These are phyloP conservation scores for Cryptococcus sp. DNA, from an alignment of 1,284 basidiomycete species.

Conservation along the genomic window DNA sequence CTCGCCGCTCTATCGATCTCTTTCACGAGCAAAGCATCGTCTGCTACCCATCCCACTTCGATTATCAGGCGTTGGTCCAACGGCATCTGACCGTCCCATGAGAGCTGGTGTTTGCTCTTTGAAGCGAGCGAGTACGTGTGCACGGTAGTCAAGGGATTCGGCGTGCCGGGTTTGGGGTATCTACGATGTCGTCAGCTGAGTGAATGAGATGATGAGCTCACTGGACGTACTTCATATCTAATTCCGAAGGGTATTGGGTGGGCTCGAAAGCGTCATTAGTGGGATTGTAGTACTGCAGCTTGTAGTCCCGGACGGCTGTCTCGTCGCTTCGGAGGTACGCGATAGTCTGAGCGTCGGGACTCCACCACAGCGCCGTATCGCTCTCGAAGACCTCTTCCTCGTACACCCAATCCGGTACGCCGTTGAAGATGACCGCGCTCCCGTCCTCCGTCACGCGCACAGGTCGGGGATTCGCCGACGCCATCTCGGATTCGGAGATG, in stretches of 20 bases:
- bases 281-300: conserved; percentile 88
- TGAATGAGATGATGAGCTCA: background rate
- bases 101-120: conserved; percentile 56
- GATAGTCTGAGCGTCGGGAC: conserved; percentile 74
- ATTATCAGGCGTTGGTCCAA: conserved; percentile 69
- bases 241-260: conserved; percentile 73
- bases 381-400: conserved; percentile 83
- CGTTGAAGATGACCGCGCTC: conserved; percentile 82
- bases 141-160: conserved; percentile 83
- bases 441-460: conserved; percentile 82
- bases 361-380: conserved; percentile 87
- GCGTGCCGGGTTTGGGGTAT: conserved; percentile 73
- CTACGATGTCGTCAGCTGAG: conserved; percentile 17
- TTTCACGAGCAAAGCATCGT: conserved; percentile 74
- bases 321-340: conserved; percentile 89
- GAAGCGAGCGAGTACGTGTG: conserved; percentile 67
- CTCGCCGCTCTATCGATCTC: conserved; percentile 83
- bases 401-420: conserved; percentile 95
- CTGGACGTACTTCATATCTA: conserved; percentile 69
- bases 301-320: conserved; percentile 79
- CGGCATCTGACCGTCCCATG: conserved; percentile 66
- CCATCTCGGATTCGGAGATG: conserved; percentile 55
- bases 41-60: conserved; percentile 84
- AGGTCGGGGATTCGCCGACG: conserved; percentile 16
- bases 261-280: conserved; percentile 66